These are phyloP conservation scores for Tothia fuscella DNA, from an alignment of 2,329 filamentous ascomycete species.

Conservation along the genomic window DNA sequence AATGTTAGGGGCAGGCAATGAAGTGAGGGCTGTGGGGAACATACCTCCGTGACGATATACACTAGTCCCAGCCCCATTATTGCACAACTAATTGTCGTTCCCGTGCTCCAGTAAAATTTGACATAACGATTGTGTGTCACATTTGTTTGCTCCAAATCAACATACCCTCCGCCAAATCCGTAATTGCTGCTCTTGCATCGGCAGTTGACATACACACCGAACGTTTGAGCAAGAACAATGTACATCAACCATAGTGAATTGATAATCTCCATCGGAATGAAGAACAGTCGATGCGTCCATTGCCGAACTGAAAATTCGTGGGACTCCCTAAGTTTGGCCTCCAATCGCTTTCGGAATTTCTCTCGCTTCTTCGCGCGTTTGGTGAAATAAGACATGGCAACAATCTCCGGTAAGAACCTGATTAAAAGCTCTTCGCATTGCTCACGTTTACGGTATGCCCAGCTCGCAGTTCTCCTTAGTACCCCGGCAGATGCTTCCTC, in stretches of 20 bases:
- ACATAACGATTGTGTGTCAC: conserved; percentile 4
- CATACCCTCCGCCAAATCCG: conserved; percentile 8
- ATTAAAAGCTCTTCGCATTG: no score
- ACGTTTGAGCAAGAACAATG: conserved; percentile 9
- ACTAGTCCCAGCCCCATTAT: conserved; percentile 8
- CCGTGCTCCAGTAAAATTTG: conserved; percentile 6
- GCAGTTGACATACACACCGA: conserved; percentile 10
- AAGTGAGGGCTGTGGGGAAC: no score
- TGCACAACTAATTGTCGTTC: conserved; percentile 6
- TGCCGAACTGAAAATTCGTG: conserved; percentile 5
- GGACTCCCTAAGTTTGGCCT: neutral
- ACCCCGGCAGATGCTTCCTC: neutral
- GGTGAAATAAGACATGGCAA: neutral
- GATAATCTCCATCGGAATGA: conserved; percentile 7
- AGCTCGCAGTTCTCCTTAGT: neutral
- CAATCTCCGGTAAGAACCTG: no score
- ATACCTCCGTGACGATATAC: conserved; percentile 10
- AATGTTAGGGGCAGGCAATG: no score
- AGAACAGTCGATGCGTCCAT: conserved; percentile 9
- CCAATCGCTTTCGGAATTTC: neutral
- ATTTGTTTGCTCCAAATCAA: conserved; percentile 3
- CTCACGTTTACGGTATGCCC: no score
- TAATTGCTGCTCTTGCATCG: conserved; percentile 8
- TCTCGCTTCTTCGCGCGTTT: neutral
- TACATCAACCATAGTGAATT: conserved; percentile 9